A percentile compares a stretch with the other conserved stretches of the same genome.
Conservation (phyloP, 2,329 filamentous ascomycete species). For the Cercospora zeina region DNA sequence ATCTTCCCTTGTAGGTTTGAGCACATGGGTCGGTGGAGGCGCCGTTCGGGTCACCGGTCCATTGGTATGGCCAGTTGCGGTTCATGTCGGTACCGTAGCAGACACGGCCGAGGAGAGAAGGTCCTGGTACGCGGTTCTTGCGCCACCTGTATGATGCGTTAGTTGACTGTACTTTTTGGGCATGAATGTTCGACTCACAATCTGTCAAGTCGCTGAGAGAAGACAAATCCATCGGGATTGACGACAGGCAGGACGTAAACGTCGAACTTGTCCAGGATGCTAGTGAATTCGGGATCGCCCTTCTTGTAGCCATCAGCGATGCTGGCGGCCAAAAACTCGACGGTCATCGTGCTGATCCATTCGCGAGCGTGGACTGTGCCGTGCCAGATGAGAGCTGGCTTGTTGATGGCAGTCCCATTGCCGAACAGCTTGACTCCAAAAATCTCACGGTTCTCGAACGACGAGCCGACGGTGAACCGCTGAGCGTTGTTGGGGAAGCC, state of each 20-base stretch:
- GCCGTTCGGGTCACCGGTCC: constrained; percentile 50
- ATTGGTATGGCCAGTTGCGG: constrained; percentile 58
- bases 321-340: constrained; percentile 34
- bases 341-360: constrained; percentile 34
- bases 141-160: constrained; percentile 49
- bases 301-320: constrained; percentile 31
- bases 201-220: constrained; percentile 58
- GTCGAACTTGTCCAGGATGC: constrained; percentile 30
- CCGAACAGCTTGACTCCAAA: constrained; percentile 33
- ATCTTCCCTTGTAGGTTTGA: constrained; percentile 49
- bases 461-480: constrained; percentile 29
- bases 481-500: constrained; percentile 31
- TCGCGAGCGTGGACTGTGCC: constrained; percentile 32
- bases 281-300: constrained; percentile 22
- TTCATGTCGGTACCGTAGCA: constrained; percentile 58
- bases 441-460: constrained; percentile 31
- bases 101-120: constrained; percentile 37
- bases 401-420: constrained; percentile 25
- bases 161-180: neutral
- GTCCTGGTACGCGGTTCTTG: constrained; percentile 55
- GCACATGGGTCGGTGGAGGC: constrained; percentile 56
- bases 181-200: constrained; percentile 35
- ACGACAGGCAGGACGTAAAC: constrained; percentile 33
- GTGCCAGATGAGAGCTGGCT: constrained; percentile 32
- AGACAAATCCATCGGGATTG: constrained; percentile 55